Conservation (phyloP, 345 rosid species). For the Dipteronia sinensis region DNA sequence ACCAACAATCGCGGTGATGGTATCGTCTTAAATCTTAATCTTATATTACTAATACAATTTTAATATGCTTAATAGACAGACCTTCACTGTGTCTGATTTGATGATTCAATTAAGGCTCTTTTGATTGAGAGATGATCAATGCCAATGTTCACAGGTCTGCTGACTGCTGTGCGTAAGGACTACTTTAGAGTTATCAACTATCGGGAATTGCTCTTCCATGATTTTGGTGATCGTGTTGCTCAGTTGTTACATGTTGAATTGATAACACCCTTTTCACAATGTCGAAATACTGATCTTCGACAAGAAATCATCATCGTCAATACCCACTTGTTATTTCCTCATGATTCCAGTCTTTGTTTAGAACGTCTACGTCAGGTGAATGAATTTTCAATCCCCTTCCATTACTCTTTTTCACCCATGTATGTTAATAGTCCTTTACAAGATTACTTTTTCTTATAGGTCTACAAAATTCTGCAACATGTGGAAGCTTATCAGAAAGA, state of each 20-base stretch:
- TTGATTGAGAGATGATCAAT: too few relatives aligned
- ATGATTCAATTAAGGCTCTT: background rate
- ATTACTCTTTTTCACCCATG: background rate
- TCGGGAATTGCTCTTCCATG: conserved; percentile 69
- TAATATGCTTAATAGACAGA: too few relatives aligned
- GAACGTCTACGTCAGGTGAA: conserved; percentile 78
- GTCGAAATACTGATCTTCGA: conserved; percentile 32
- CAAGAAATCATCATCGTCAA: conserved; percentile 80
- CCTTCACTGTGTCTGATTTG: too few relatives aligned
- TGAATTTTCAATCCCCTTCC: too few relatives aligned
- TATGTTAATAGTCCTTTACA: background rate
- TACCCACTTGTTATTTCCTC: conserved; percentile 95
- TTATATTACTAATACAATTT: too few relatives aligned
- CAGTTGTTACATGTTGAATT: conserved; percentile 71
- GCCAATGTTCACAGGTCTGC: conserved; percentile 50
- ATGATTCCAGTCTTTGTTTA: conserved; percentile 70
- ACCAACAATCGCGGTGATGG: conserved; percentile 98
- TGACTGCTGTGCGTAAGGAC: conserved; percentile 83
- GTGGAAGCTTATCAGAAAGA: conserved; percentile 86
- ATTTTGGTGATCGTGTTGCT: conserved; percentile 78
- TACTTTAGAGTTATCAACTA: conserved; percentile 70
- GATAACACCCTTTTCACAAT: conserved; percentile 44
- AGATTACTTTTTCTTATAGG: conserved; percentile 45
- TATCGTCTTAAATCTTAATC: conserved; percentile 15
- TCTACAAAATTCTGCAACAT: conserved; percentile 75